Evolutionary conservation across 2,329 filamentous ascomycete species (phyloP).

Genomic region (Emergomyces orientalis): DNA sequence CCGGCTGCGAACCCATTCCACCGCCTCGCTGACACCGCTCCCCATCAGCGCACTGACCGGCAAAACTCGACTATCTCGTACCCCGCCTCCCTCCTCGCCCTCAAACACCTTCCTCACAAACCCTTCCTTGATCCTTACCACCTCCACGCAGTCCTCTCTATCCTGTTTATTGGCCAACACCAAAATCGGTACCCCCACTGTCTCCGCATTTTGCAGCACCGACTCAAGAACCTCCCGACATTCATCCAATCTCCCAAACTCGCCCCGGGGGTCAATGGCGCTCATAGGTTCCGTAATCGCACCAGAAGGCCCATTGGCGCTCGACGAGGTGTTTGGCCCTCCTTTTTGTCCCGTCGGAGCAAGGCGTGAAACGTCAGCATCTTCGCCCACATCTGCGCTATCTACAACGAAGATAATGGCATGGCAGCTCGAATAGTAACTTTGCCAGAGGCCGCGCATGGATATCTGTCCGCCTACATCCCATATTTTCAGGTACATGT

Average conservation of each 20-base stretch:
- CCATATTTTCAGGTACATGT: constrained; percentile 98
- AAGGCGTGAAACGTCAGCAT: constrained; percentile 57
- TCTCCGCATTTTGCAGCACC: constrained; percentile 76
- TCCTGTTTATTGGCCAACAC: constrained; percentile 98
- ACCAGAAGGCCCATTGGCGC: background rate
- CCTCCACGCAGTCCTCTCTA: constrained; percentile 92
- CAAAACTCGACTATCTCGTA: constrained; percentile 82
- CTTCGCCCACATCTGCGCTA: constrained; percentile 75
- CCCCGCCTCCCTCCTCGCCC: constrained; percentile 75
- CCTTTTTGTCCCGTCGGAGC: constrained; percentile 8
- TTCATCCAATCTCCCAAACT: constrained; percentile 61
- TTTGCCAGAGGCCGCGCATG: constrained; percentile 85
- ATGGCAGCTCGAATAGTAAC: constrained; percentile 87
- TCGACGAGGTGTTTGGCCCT: background rate
- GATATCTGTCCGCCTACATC: constrained; percentile 91
- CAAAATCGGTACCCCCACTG: constrained; percentile 81
- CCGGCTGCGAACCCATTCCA: constrained; percentile 90
- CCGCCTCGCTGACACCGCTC: constrained; percentile 80
- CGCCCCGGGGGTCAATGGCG: constrained; percentile 29
- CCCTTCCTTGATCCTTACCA: constrained; percentile 93
- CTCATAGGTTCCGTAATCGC: constrained; percentile 28
- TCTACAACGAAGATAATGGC: constrained; percentile 98
- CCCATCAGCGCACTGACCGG: constrained; percentile 78
- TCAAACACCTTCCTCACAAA: constrained; percentile 93
- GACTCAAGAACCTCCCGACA: constrained; percentile 83